Conservation (phyloP, 176 grass and related monocot species). For the Juncus effusus region DNA sequence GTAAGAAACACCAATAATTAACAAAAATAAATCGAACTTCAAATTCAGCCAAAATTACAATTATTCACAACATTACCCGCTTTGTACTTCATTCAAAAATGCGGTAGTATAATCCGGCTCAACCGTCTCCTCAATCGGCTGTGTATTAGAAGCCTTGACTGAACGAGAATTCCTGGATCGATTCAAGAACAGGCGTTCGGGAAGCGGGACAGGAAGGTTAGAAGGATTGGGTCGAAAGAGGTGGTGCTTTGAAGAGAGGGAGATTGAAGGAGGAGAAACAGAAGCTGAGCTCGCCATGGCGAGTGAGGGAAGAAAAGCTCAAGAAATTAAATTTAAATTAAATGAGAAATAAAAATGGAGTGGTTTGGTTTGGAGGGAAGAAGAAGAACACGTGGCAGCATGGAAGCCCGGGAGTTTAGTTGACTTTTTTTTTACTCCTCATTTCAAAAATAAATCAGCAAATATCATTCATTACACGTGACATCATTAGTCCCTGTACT, state of each 20-base stretch:
- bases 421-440: too few species aligned
- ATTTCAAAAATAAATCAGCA: too few species aligned
- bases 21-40: slow-evolving; percentile 4
- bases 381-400: slow-evolving; percentile 2
- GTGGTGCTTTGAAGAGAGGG: background rate
- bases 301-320: background rate
- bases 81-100: slow-evolving; percentile 27
- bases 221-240: too few species aligned
- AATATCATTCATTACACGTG: too few species aligned
- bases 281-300: background rate
- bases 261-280: background rate
- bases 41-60: background rate
- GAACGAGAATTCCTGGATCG: background rate
- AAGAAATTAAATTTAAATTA: background rate
- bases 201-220: too few species aligned
- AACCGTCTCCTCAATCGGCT: slow-evolving; percentile 31
- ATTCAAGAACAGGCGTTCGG: background rate
- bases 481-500: too few species aligned
- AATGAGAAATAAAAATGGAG: background rate
- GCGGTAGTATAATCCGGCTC: slow-evolving; percentile 17
- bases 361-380: background rate
- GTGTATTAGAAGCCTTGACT: slow-evolving; percentile 39
- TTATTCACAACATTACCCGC: slow-evolving; percentile 27
- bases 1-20: background rate
- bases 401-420: background rate